Conservation (phyloP, 2,329 filamentous ascomycete genomes). For the Huntiella abstrusa region DNA sequence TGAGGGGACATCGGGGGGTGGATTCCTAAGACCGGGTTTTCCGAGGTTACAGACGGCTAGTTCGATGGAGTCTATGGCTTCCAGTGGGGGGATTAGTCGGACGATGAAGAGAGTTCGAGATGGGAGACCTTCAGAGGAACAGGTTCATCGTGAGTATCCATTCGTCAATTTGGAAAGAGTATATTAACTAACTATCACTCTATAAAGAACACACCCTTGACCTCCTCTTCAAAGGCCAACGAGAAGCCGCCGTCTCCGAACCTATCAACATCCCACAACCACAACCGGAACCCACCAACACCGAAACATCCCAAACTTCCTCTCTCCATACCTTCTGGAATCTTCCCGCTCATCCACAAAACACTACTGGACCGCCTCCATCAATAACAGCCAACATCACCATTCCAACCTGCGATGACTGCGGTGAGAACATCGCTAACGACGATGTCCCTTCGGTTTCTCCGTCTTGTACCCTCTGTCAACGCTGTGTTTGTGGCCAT, state of each 20-base stretch:
- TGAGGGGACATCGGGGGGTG: not conserved
- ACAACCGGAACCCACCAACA: not conserved
- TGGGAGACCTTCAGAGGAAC: slow-evolving; percentile 34
- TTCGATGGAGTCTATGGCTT: slow-evolving; percentile 8
- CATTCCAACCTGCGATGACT: slow-evolving; percentile 32
- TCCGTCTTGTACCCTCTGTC: slow-evolving; percentile 27
- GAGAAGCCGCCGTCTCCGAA: slow-evolving; percentile 12
- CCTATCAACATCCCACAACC: slow-evolving; percentile 4
- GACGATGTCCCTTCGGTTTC: too few species aligned
- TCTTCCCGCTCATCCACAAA: slow-evolving; percentile 22
- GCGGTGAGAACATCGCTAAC: slow-evolving; percentile 18
- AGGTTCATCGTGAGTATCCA: slow-evolving; percentile 32
- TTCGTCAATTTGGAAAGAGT: not conserved
- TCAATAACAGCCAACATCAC: slow-evolving; percentile 13
- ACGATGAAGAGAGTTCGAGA: slow-evolving; percentile 44
- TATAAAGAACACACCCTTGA: slow-evolving; percentile 34
- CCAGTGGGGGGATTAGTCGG: slow-evolving; percentile 21
- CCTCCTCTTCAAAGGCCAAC: slow-evolving; percentile 39
- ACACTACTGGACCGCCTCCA: not conserved
- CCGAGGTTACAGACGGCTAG: not conserved
- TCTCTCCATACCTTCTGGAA: slow-evolving; percentile 44
- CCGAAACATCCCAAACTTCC: not conserved
- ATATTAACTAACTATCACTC: slow-evolving; percentile 11
- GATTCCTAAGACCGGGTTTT: not conserved
- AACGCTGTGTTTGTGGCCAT: slow-evolving; percentile 37